Percentiles rank a stretch among this genome's conserved stretches.
Evolutionary conservation across 129 eudicot species (phyloP).

Genomic region (Deinandra increscens): DNA sequence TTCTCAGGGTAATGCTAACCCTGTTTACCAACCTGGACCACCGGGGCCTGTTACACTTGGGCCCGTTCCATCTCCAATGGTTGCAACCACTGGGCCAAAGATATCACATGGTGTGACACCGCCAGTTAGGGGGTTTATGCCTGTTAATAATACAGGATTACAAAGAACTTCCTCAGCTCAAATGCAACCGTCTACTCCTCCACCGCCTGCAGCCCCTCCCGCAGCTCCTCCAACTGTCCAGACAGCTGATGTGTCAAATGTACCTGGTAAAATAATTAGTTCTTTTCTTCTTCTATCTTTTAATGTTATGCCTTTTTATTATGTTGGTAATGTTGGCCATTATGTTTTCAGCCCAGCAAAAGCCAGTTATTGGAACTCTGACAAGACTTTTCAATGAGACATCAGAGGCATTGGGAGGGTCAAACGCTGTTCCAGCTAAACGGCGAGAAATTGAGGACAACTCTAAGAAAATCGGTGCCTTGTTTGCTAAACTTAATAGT

Average conservation of each 20-base stretch:
- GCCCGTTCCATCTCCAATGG: constrained; percentile 53
- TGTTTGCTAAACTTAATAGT: constrained; percentile 76
- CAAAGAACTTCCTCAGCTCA: constrained; percentile 58
- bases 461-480: constrained; percentile 82
- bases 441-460: constrained; percentile 90
- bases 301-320: not conserved
- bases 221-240: constrained; percentile 90
- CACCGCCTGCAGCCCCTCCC: constrained; percentile 60
- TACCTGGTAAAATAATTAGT: constrained; percentile 59
- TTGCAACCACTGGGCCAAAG: constrained; percentile 46
- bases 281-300: not conserved
- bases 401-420: constrained; percentile 80
- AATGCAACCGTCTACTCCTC: constrained; percentile 64
- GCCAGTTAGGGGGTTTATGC: constrained; percentile 57
- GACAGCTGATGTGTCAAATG: constrained; percentile 87
- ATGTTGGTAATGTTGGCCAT: constrained; percentile 1
- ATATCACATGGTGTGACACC: constrained; percentile 62
- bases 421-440: constrained; percentile 74
- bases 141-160: constrained; percentile 57
- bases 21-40: constrained; percentile 61
- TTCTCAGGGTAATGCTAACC: constrained; percentile 54
- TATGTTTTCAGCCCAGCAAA: constrained; percentile 60
- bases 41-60: constrained; percentile 53
- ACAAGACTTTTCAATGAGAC: constrained; percentile 90
- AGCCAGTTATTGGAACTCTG: constrained; percentile 77